These are phyloP conservation scores for Pythium phragmitis DNA, from an alignment of 352 stramenopile species.

Conservation along the genomic window DNA sequence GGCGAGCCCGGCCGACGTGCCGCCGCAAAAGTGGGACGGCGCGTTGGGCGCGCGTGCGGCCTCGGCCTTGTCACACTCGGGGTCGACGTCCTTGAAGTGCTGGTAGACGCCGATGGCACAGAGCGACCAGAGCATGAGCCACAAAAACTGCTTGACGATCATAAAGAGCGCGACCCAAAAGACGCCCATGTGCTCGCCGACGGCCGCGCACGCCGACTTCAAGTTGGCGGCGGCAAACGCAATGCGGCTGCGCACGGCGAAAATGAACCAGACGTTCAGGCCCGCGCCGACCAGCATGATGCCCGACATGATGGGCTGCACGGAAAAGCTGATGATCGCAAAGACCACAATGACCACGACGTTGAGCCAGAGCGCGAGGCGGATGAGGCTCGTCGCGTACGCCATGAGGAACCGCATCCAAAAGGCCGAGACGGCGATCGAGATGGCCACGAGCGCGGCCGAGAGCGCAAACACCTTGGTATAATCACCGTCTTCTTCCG, in stretches of 20 bases:
- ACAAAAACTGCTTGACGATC: slow-evolving; percentile 71
- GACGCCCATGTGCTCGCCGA: slow-evolving; percentile 54
- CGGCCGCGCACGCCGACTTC: slow-evolving; percentile 60
- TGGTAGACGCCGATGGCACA: slow-evolving; percentile 71
- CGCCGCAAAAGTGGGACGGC: slow-evolving; percentile 53
- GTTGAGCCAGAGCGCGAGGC: slow-evolving; percentile 82
- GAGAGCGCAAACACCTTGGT: slow-evolving; percentile 54
- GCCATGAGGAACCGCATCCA: slow-evolving; percentile 83
- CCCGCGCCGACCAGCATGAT: slow-evolving; percentile 57
- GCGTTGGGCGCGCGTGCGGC: slow-evolving; percentile 10
- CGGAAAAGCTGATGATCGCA: slow-evolving; percentile 58
- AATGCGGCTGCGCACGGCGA: slow-evolving; percentile 75
- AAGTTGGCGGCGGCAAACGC: slow-evolving; percentile 82
- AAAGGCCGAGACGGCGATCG: slow-evolving; percentile 52
- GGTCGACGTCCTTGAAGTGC: slow-evolving; percentile 64
- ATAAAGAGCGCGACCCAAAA: slow-evolving; percentile 70
- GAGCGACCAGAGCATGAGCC: slow-evolving; percentile 72
- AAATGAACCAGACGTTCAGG: slow-evolving; percentile 86
- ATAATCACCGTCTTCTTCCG: slow-evolving; percentile 34
- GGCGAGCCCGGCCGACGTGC: slow-evolving; percentile 48
- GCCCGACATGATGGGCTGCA: slow-evolving; percentile 58
- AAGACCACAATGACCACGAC: slow-evolving; percentile 67
- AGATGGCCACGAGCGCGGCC: slow-evolving; percentile 47
- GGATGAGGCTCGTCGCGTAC: slow-evolving; percentile 75
- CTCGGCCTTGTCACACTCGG: slow-evolving; percentile 51